Evolutionary conservation across 1,139 yeast species (phyloP), one percentile per base, ranked within the genome.

Genomic region (Sugiyamaella pinicola): DNA sequence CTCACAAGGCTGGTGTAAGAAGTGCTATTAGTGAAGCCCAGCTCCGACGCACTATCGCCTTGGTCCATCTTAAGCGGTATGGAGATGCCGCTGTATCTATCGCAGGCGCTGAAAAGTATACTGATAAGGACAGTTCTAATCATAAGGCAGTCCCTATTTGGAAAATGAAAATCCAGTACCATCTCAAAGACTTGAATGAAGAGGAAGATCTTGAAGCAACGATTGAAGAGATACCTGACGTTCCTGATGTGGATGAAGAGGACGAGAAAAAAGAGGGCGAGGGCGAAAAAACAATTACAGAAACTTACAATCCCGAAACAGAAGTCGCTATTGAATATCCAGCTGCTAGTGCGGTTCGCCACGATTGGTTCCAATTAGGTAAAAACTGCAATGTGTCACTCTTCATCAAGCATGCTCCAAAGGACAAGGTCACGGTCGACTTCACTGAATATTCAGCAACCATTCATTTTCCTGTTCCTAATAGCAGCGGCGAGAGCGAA

Each of bases 291-390:
- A n/a, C n/a, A n/a, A n/a, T n/a, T n/a, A n/a, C n/a, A n/a, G n/a
- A n/a, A n/a, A n/a, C n/a, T n/a, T n/a, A n/a, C n/a, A n/a, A n/a
- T n/a, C n/a, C n/a, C n/a, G n/a, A n/a, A n/a, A n/a, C n/a, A n/a
- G n/a, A n/a, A n/a, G n/a, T n/a, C 21, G n/a, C 42, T 6, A 17
- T 37, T 6, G 45, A 18, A 17, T 51, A 49, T 40, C 55, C 58
- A 1, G 54, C 33, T 13, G 47, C 60, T 7, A 58, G 72, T 47
- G 77, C 79, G 55, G 76, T 84, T 56, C 79, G 85, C 64, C 81
- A 79, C 40, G 96, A 90, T 63, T 90, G 95, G 90, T 89, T 84
- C 69, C 96, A 90, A 67, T 76, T 82, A 18, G 67, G 73, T 13
- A 74, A 74, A 0, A 67, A 71, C 2, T 79, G 90, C 13, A 83